Percentiles rank a stretch among this genome's conserved stretches.
phyloP scores from a whole-genome alignment of 345 rosid genomes.

The Angophora floribunda region DNA sequence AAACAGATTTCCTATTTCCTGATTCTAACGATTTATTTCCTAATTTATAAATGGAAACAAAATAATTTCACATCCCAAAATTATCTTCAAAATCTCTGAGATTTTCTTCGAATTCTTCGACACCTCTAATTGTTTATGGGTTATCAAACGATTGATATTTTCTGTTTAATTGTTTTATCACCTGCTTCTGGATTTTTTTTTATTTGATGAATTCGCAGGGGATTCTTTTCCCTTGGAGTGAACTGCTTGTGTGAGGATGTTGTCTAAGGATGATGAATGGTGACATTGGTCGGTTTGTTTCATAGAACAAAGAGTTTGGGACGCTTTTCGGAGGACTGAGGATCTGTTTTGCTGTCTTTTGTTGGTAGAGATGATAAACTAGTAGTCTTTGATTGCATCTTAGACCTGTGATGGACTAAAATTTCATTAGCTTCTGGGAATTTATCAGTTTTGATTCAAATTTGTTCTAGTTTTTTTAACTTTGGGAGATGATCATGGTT shows the following conservation, averaged over 20 bases:
- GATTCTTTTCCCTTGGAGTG: background rate
- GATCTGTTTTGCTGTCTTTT: background rate
- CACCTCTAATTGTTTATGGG: background rate
- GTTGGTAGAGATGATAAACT: background rate
- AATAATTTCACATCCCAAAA: no score
- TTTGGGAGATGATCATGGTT: background rate
- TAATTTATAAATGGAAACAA: no score
- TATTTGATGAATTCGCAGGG: background rate
- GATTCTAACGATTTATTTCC: no score
- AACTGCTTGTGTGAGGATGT: background rate
- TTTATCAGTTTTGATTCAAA: background rate
- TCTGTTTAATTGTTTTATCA: background rate
- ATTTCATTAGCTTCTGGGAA: background rate
- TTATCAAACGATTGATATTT: background rate
- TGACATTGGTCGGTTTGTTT: background rate
- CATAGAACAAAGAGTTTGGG: background rate
- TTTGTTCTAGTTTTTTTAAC: background rate
- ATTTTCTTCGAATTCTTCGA: no score
- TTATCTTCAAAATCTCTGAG: no score
- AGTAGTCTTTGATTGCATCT: no score
- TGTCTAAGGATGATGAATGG: background rate
- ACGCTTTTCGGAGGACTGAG: background rate
- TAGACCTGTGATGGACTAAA: no score
- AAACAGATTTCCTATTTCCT: no score
- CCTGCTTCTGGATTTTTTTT: background rate